These are phyloP conservation scores for Rhodomyrtus tomentosa DNA, from an alignment of 345 rosid species.

Conservation along the genomic window DNA sequence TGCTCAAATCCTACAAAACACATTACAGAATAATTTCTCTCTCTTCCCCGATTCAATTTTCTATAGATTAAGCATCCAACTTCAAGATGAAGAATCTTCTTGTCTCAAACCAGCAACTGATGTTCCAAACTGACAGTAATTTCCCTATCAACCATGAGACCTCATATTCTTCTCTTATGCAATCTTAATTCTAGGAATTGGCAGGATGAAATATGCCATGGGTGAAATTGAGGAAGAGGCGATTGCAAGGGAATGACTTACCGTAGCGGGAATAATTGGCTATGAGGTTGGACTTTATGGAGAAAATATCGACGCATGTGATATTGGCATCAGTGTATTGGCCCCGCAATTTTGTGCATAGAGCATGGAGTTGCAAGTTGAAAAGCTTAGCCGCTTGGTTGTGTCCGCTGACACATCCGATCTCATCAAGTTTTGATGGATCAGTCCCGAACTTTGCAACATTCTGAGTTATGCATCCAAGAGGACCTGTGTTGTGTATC, in stretches of 20 bases:
- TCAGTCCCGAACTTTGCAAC: slow-evolving; percentile 79
- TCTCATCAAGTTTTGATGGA: slow-evolving; percentile 71
- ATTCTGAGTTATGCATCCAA: slow-evolving; percentile 90
- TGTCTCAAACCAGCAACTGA: neutral
- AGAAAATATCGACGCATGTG: slow-evolving; percentile 70
- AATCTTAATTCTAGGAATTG: neutral
- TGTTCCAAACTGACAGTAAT: neutral
- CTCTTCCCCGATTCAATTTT: neutral
- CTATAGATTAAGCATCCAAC: neutral
- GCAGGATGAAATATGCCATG: neutral
- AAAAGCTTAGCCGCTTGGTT: slow-evolving; percentile 82
- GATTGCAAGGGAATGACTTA: slow-evolving; percentile 8
- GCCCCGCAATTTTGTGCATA: slow-evolving; percentile 53
- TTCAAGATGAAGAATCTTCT: neutral
- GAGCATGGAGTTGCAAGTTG: slow-evolving; percentile 84
- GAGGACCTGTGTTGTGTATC: slow-evolving; percentile 94
- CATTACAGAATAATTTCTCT: neutral
- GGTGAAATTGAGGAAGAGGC: neutral
- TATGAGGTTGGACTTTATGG: slow-evolving; percentile 62
- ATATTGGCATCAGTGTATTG: slow-evolving; percentile 47
- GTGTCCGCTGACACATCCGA: slow-evolving; percentile 68
- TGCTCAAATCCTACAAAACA: slow-evolving; percentile 74
- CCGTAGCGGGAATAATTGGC: slow-evolving; percentile 70
- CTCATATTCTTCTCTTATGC: neutral
- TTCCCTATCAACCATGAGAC: neutral